phyloP scores from a whole-genome alignment of 306 rosid genomes.

The Quillaja saponaria region DNA sequence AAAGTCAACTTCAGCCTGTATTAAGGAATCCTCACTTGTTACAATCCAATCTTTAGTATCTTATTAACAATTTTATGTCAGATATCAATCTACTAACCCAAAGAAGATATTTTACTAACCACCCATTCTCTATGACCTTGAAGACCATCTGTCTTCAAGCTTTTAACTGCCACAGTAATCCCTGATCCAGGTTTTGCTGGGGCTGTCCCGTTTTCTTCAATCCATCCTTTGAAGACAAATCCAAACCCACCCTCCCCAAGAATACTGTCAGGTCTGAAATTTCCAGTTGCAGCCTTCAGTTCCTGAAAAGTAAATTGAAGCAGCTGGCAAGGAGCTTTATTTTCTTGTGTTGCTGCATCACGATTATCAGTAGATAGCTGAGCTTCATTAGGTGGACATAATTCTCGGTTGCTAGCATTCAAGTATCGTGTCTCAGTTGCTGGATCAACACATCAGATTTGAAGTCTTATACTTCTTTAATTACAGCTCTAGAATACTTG shows the following conservation, averaged over 20 bases:
- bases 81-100: slow-evolving; percentile 66
- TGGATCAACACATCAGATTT: slow-evolving; percentile 45
- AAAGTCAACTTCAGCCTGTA: slow-evolving; percentile 96
- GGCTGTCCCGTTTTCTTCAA: slow-evolving; percentile 93
- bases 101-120: slow-evolving; percentile 88
- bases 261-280: slow-evolving; percentile 98
- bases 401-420: slow-evolving; percentile 90
- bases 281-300: slow-evolving; percentile 89
- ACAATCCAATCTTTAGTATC: slow-evolving; percentile 34
- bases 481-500: slow-evolving; percentile 17
- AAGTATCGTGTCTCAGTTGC: slow-evolving; percentile 88
- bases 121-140: slow-evolving; percentile 99
- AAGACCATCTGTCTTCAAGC: slow-evolving; percentile 93
- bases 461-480: slow-evolving; percentile 31
- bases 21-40: slow-evolving; percentile 31
- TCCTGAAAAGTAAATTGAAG: slow-evolving; percentile 84
- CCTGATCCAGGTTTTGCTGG: slow-evolving; percentile 97
- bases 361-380: slow-evolving; percentile 68
- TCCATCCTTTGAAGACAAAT: slow-evolving; percentile 95
- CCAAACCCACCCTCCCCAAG: slow-evolving; percentile 99
- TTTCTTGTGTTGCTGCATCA: slow-evolving; percentile 56
- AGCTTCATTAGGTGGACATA: slow-evolving; percentile 72
- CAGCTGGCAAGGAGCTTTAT: slow-evolving; percentile 58
- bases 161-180: slow-evolving; percentile 89
- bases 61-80: slow-evolving; percentile 33